These are phyloP conservation scores for Sporormia fimetaria DNA, from an alignment of 495 filamentous ascomycete genomes.

Conservation along the genomic window DNA sequence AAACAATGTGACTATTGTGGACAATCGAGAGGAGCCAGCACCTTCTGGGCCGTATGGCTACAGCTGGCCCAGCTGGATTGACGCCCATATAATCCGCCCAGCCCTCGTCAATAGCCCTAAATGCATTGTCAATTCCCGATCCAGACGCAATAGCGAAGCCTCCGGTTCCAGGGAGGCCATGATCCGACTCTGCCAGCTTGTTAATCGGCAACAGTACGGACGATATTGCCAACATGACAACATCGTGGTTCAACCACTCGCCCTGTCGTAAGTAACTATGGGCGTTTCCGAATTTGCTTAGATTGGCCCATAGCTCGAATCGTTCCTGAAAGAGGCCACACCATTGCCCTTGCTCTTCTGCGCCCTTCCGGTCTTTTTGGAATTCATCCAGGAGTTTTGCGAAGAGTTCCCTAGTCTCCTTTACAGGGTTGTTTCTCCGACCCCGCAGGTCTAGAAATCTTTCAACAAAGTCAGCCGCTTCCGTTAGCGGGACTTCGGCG, in stretches of 20 bases:
- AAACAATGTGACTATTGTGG: neutral
- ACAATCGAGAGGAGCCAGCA: constrained; percentile 5
- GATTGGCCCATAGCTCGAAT: neutral
- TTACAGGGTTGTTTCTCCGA: no score
- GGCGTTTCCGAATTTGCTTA: neutral
- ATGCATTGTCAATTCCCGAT: neutral
- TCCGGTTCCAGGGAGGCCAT: neutral
- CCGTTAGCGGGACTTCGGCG: no score
- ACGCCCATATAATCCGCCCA: neutral
- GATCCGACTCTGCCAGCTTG: neutral
- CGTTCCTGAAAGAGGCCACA: neutral
- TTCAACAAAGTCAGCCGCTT: no score
- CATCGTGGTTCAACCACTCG: constrained; percentile 1
- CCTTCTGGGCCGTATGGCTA: constrained; percentile 4
- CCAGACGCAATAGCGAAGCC: neutral
- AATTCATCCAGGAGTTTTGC: neutral
- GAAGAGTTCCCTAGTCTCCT: no score
- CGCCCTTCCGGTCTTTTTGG: neutral
- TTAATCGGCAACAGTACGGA: constrained; percentile 8
- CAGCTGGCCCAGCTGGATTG: neutral
- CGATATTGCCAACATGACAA: constrained; percentile 6
- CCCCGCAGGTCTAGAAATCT: no score
- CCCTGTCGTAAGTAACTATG: neutral
- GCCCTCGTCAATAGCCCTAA: neutral
- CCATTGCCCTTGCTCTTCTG: neutral